These are phyloP conservation scores for Saussurea involucrata DNA, from an alignment of 129 eudicot genomes.

Conservation along the genomic window DNA sequence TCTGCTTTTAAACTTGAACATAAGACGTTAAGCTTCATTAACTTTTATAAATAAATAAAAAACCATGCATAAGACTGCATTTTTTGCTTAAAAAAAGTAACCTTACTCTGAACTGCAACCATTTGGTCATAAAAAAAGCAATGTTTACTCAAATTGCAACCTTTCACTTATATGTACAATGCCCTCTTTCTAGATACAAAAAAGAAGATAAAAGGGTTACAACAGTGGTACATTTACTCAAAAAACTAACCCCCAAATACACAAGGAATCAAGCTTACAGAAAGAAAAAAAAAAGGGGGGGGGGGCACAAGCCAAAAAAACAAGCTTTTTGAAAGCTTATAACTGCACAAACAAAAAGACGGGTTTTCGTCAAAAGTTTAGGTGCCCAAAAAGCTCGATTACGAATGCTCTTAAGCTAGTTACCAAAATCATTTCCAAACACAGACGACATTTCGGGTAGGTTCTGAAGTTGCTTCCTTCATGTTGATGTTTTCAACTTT, in stretches of 20 bases:
- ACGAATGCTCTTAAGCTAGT: neutral
- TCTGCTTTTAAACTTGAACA: too few species aligned
- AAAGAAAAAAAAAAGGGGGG: neutral
- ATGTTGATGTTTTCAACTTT: neutral
- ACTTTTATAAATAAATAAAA: too few species aligned
- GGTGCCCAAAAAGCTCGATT: neutral
- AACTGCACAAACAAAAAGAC: neutral
- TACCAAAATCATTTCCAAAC: neutral
- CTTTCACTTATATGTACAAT: constrained; percentile 13
- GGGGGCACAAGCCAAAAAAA: neutral
- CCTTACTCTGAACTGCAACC: too few species aligned
- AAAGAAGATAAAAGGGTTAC: neutral
- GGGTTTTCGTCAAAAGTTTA: neutral
- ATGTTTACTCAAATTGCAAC: neutral
- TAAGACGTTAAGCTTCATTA: too few species aligned
- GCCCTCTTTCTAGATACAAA: neutral
- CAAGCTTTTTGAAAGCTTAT: neutral
- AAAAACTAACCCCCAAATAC: constrained; percentile 2
- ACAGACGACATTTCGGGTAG: neutral
- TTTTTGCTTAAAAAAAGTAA: neutral
- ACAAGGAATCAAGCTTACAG: neutral
- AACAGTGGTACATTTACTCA: constrained; percentile 14
- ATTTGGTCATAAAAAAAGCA: neutral
- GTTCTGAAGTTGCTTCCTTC: neutral
- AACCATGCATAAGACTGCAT: too few species aligned